Evolutionary conservation across 148 eudicot genomes (phyloP).

Genomic region (Heliosperma pusillum): DNA sequence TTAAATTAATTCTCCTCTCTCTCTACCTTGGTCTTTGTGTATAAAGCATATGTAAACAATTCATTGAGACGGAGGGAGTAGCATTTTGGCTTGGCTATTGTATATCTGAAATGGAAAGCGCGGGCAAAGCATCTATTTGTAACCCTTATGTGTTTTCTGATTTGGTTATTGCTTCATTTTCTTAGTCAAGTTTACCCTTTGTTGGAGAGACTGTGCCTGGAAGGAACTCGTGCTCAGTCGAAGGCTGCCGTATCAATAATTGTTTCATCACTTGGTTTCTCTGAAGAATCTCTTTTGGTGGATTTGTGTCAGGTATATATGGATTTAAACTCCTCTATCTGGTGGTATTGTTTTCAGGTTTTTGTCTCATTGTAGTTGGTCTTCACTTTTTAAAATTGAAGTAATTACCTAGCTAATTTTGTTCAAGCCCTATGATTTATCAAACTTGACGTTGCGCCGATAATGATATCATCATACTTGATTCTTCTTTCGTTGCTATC

Average conservation of each 20-base stretch:
- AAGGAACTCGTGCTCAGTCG: constrained; percentile 77
- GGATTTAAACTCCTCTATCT: not conserved
- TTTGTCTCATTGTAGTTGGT: not conserved
- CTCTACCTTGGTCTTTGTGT: no score
- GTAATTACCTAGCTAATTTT: not conserved
- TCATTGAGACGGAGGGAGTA: no score
- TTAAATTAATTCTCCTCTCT: no score
- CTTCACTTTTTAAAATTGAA: not conserved
- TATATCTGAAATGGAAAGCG: not conserved
- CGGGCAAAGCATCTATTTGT: not conserved
- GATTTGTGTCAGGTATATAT: constrained; percentile 59
- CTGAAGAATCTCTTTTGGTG: constrained; percentile 40
- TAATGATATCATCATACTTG: not conserved
- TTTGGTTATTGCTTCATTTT: constrained; percentile 20
- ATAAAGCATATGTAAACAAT: no score
- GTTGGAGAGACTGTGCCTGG: constrained; percentile 70
- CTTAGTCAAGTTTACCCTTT: constrained; percentile 71
- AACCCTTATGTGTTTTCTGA: not conserved
- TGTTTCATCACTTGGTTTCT: constrained; percentile 44
- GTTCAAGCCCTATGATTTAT: not conserved
- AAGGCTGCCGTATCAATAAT: constrained; percentile 78
- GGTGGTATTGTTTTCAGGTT: not conserved
- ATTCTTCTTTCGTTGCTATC: not conserved
- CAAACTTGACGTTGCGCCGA: not conserved
- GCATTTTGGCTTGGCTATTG: not conserved